phyloP scores from a whole-genome alignment of 2,329 filamentous ascomycete genomes.

The Trichoderma sp. region DNA sequence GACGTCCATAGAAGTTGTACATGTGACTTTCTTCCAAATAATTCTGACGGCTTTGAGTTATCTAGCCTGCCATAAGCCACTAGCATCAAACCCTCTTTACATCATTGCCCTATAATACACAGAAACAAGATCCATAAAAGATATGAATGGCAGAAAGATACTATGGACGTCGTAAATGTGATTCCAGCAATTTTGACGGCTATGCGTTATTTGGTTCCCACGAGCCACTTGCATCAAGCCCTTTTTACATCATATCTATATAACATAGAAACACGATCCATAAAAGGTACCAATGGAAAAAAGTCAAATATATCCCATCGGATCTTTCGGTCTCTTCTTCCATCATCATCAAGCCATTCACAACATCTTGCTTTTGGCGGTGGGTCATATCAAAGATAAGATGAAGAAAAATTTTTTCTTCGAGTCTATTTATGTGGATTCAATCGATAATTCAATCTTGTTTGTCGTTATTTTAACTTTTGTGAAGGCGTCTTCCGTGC shows the following conservation, averaged over 20 bases:
- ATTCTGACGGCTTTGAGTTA: not conserved
- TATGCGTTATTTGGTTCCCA: not conserved
- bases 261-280: not conserved
- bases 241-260: slow-evolving; percentile 11
- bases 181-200: not conserved
- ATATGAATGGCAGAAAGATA: too few species aligned
- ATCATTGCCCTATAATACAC: too few species aligned
- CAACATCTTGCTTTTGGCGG: not conserved
- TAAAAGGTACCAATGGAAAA: not conserved
- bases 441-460: not conserved
- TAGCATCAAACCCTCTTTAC: too few species aligned
- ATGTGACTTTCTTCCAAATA: not conserved
- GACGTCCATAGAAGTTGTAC: not conserved
- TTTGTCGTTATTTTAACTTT: too few species aligned
- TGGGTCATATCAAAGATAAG: not conserved
- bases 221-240: not conserved
- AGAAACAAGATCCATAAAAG: too few species aligned
- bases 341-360: not conserved
- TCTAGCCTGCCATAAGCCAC: too few species aligned
- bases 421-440: not conserved
- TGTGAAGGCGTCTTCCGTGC: not conserved
- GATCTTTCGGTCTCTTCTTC: not conserved
- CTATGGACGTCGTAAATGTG: too few species aligned
- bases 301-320: not conserved
- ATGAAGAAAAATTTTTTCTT: not conserved